Base-by-base conservation (phyloP, 805 yeast genomes). In the Yamadazyma takamatsuzukensis region DNA sequence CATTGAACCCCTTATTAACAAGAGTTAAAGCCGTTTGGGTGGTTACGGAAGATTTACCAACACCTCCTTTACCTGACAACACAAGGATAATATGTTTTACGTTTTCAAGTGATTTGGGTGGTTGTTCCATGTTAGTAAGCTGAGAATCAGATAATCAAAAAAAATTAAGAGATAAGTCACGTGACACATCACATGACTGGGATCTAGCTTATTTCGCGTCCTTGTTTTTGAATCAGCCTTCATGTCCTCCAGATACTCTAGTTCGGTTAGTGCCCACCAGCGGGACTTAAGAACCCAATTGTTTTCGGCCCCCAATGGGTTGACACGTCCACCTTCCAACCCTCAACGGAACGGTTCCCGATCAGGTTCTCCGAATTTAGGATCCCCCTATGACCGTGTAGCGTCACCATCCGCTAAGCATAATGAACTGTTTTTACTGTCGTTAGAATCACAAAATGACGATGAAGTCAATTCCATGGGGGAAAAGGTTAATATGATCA, bases 61-160 rank as follows among this genome's bases (percentile, higher is more conserved):
- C 98, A 15, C 98, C 97, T 18, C 97, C 97, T 56, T 88, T 88
- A 1, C 97, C 99, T 0, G 96, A 87, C 3, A 93, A 74, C 8
- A 93, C 80, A 21, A 93, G 68, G 3, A 88, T 54, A 4, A 93
- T 78, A 53, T 90, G 95, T 46, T 80, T 78, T 19, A 90, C 80
- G 31, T 72, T 63, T 14, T 59, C 32, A 18, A 66, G 53, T 22
- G 70, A 63, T 22, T 41, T 47, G 13, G 72, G 72, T 2, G 43
- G 40, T 9, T 30, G 13, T 22, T 29, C 37, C 33, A 34, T 34
- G 25, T 19, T 19, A 19, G 10, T 19, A 19, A 19, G 10, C n/a
- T n/a, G n/a, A n/a, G n/a, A n/a, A n/a, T n/a, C n/a, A n/a, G n/a
- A n/a, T n/a, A n/a, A n/a, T n/a, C n/a, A n/a, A n/a, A n/a, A n/a